A percentile compares a stretch with the other conserved stretches of the same genome.
Conservation (phyloP, 129 eudicot species). For the Centella asiatica region DNA sequence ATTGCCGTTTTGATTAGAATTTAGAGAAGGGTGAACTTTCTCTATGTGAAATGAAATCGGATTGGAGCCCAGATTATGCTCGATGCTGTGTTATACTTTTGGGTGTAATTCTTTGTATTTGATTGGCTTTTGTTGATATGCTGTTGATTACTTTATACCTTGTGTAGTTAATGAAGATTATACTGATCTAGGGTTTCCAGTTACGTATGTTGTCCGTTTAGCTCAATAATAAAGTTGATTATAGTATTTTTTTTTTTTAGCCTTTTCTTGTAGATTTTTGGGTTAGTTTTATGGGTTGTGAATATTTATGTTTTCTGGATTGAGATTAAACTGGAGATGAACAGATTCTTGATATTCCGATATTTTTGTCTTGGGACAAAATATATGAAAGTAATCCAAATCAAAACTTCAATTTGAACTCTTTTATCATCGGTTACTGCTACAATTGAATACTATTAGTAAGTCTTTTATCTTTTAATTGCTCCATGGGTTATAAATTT, state of each 20-base stretch:
- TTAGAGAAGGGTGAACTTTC: no score
- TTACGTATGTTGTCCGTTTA: neutral
- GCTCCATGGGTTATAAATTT: neutral
- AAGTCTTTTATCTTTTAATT: neutral
- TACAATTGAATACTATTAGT: neutral
- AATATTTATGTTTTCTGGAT: neutral
- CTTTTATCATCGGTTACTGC: neutral
- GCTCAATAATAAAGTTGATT: neutral
- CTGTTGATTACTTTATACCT: neutral
- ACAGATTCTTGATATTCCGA: no score
- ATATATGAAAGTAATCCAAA: neutral
- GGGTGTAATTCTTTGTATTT: neutral
- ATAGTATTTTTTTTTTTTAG: neutral
- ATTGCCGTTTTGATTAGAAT: no score
- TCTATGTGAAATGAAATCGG: neutral
- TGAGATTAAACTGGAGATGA: no score
- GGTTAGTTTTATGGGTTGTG: neutral
- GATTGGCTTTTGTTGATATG: neutral
- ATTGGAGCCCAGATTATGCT: neutral
- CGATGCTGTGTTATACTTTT: no score
- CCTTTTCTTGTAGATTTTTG: neutral
- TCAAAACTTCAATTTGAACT: no score
- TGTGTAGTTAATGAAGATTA: neutral
- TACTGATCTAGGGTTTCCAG: slow-evolving; percentile 8
- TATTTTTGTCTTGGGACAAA: no score